A percentile compares a stretch with the other conserved stretches of the same genome.
Conservation (phyloP, 1,284 basidiomycete genomes). For the Puccinia novopanici region DNA sequence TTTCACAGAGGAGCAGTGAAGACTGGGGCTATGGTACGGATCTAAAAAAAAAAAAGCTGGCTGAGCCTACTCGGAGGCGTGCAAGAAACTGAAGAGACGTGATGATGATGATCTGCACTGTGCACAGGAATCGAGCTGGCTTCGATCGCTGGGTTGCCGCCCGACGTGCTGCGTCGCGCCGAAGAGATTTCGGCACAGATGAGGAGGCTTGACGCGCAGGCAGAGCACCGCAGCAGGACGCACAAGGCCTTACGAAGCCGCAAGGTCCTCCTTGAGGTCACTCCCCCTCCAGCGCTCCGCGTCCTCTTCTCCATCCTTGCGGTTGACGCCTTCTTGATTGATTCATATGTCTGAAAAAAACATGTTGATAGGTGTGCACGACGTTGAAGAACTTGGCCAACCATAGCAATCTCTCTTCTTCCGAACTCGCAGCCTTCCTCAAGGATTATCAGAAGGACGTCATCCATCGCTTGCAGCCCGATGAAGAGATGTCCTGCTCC, state of each 20-base stretch:
- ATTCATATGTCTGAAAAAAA: not conserved
- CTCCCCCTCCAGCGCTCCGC: too few species aligned
- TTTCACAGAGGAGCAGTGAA: conserved; percentile 27
- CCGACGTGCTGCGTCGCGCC: conserved; percentile 37
- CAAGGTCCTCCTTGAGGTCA: conserved; percentile 42
- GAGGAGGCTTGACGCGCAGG: not conserved
- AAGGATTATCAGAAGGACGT: conserved; percentile 36
- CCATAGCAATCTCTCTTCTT: conserved; percentile 35
- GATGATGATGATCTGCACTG: not conserved
- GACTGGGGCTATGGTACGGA: conserved; percentile 41
- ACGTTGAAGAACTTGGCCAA: conserved; percentile 42
- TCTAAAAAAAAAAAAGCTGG: not conserved
- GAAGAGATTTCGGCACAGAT: conserved; percentile 10
- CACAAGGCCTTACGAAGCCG: conserved; percentile 21
- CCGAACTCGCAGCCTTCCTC: conserved; percentile 27
- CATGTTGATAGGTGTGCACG: conserved; percentile 6
- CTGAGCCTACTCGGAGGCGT: not conserved
- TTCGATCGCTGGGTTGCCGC: conserved; percentile 39
- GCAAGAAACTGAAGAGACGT: not conserved
- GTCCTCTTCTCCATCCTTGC: not conserved
- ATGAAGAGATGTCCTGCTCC: conserved; percentile 5
- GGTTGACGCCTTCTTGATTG: not conserved
- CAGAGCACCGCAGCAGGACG: conserved; percentile 15
- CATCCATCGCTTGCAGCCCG: conserved; percentile 29
- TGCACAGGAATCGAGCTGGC: conserved; percentile 48